phyloP scores from a whole-genome alignment of 495 filamentous ascomycete species.

The Hypoxylon perforatum region DNA sequence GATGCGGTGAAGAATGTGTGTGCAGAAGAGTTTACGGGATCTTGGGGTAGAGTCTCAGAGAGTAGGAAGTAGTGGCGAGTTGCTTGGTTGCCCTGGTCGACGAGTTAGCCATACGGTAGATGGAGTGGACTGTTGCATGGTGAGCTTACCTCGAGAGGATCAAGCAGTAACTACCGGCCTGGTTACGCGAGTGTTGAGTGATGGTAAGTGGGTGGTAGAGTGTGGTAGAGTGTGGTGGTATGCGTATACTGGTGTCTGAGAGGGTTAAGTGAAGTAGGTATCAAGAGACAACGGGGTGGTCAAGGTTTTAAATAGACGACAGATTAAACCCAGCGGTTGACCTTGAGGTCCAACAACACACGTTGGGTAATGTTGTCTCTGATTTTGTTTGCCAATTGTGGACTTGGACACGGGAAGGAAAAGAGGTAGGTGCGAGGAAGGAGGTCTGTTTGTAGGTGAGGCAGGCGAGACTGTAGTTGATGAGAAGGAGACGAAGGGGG shows the following conservation, averaged over 20 bases:
- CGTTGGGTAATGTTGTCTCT: slow-evolving; percentile 26
- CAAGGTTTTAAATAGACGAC: slow-evolving; percentile 33
- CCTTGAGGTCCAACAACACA: slow-evolving; percentile 36
- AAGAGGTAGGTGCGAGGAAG: slow-evolving; percentile 4
- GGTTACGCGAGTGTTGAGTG: slow-evolving; percentile 3
- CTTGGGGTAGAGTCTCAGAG: slow-evolving; percentile 8
- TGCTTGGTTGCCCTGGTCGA: slow-evolving; percentile 21
- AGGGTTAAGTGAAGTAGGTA: not conserved
- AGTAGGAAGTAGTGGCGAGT: slow-evolving; percentile 7
- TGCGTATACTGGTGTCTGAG: not conserved
- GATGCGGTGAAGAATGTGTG: slow-evolving; percentile 20
- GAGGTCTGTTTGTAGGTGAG: slow-evolving; percentile 36
- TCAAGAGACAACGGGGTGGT: slow-evolving; percentile 9
- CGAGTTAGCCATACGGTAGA: slow-evolving; percentile 8
- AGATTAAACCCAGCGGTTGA: slow-evolving; percentile 18
- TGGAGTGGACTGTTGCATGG: not conserved
- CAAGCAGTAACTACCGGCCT: not conserved
- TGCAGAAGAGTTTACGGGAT: slow-evolving; percentile 14
- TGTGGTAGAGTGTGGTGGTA: not conserved
- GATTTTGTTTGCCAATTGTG: slow-evolving; percentile 44
- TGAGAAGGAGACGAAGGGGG: slow-evolving; percentile 29
- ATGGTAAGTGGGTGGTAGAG: slow-evolving; percentile 4
- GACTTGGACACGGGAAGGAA: slow-evolving; percentile 26
- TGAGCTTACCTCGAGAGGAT: slow-evolving; percentile 23
- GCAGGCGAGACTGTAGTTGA: slow-evolving; percentile 19